These are phyloP conservation scores for Yarrowia deformans DNA, from an alignment of 805 yeast genomes.

Conservation along the genomic window DNA sequence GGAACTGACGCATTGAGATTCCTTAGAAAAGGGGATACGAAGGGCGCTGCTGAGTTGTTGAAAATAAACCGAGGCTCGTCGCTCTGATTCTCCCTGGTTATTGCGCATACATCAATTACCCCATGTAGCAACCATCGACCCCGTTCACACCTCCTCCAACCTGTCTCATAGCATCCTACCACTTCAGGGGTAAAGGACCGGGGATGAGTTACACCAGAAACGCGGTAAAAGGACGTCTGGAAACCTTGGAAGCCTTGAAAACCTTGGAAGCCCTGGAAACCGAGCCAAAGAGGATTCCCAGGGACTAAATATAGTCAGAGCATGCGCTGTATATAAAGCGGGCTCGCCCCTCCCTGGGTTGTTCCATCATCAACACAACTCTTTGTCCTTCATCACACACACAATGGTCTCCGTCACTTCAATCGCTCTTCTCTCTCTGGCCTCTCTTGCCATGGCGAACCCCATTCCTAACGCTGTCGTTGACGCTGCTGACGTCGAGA, in stretches of 20 bases:
- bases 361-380: neutral
- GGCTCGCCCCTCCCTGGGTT: neutral
- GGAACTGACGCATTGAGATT: too few relatives aligned
- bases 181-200: slow-evolving; percentile 13
- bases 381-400: neutral
- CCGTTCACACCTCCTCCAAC: too few relatives aligned
- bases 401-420: slow-evolving; percentile 21
- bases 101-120: too few relatives aligned
- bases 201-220: slow-evolving; percentile 1
- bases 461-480: slow-evolving; percentile 19
- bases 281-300: neutral
- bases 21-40: too few relatives aligned
- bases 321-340: neutral
- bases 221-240: slow-evolving; percentile 3
- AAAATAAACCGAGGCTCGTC: too few relatives aligned
- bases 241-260: slow-evolving; percentile 6
- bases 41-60: too few relatives aligned
- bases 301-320: neutral
- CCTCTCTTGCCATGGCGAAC: slow-evolving; percentile 16
- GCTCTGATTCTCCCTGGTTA: too few relatives aligned
- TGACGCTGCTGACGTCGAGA: slow-evolving; percentile 16
- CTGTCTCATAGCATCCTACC: slow-evolving; percentile 14
- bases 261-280: slow-evolving; percentile 16
- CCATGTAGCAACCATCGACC: too few relatives aligned
- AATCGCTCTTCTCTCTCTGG: slow-evolving; percentile 13